phyloP scores from a whole-genome alignment of 345 rosid genomes.

The Gossypium australe region DNA sequence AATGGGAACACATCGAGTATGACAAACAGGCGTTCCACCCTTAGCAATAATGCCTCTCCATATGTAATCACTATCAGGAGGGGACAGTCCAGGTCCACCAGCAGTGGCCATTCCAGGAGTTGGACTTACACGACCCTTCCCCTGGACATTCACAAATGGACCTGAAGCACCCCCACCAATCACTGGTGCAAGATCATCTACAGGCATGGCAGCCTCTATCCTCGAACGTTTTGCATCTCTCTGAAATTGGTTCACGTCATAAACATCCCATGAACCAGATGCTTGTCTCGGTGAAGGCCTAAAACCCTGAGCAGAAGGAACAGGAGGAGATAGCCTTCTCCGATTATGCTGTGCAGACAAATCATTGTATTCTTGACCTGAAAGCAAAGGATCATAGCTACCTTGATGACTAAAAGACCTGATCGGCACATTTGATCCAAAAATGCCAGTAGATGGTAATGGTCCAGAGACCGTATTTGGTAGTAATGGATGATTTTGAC shows the following conservation, averaged over 20 bases:
- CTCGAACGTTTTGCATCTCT: slow-evolving; percentile 68
- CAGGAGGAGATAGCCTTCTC: slow-evolving; percentile 67
- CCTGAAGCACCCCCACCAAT: slow-evolving; percentile 32
- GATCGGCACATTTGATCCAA: slow-evolving; percentile 30
- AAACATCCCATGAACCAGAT: slow-evolving; percentile 71
- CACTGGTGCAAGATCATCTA: slow-evolving; percentile 44
- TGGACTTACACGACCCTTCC: slow-evolving; percentile 43
- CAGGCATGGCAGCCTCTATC: slow-evolving; percentile 45
- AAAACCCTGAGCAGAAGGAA: slow-evolving; percentile 49
- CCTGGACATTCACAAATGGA: slow-evolving; percentile 29
- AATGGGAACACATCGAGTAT: slow-evolving; percentile 63
- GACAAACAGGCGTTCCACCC: slow-evolving; percentile 77
- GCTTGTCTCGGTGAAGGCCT: slow-evolving; percentile 46
- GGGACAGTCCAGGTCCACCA: slow-evolving; percentile 30
- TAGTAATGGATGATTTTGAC: slow-evolving; percentile 37
- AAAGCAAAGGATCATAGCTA: slow-evolving; percentile 41
- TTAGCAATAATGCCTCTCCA: slow-evolving; percentile 78
- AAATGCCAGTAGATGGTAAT: slow-evolving; percentile 31
- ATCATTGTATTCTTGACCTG: slow-evolving; percentile 51
- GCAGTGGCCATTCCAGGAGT: slow-evolving; percentile 26
- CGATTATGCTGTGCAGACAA: slow-evolving; percentile 32
- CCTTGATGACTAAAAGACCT: slow-evolving; percentile 18
- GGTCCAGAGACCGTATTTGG: slow-evolving; percentile 28
- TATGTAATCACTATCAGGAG: slow-evolving; percentile 46
- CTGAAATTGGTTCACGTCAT: slow-evolving; percentile 49